Evolutionary conservation across 257 asterid species (phyloP).

Genomic region (Henckelia pumila): DNA sequence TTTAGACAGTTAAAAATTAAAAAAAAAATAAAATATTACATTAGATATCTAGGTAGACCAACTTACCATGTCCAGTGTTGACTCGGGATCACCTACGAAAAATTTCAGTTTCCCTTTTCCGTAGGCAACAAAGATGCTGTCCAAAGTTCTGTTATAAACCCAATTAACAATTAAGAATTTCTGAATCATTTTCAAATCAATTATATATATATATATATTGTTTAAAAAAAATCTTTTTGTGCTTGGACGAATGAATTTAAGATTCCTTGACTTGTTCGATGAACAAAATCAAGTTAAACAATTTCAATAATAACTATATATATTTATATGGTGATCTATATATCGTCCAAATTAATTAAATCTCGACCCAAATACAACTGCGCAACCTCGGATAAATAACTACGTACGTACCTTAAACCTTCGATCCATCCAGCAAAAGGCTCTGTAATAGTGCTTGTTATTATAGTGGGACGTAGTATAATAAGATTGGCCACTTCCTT

Average conservation of each 20-base stretch:
- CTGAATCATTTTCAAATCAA: too few relatives aligned
- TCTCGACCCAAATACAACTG: too few relatives aligned
- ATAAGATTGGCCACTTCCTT: conserved; percentile 34
- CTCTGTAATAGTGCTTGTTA: conserved; percentile 50
- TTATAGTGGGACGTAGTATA: conserved; percentile 57
- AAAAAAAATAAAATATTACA: neutral
- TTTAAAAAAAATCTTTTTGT: too few relatives aligned
- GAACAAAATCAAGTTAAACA: too few relatives aligned
- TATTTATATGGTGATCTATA: too few relatives aligned
- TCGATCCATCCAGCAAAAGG: conserved; percentile 72
- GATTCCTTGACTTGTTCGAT: too few relatives aligned
- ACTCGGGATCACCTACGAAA: conserved; percentile 46
- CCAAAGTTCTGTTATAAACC: conserved; percentile 47
- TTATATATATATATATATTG: too few relatives aligned
- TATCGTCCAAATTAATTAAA: too few relatives aligned
- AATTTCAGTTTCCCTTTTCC: conserved; percentile 48
- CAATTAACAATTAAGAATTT: neutral
- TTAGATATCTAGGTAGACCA: neutral
- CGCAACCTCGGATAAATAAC: neutral
- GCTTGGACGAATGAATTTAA: too few relatives aligned
- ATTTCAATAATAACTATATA: too few relatives aligned
- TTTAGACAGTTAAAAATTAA: too few relatives aligned
- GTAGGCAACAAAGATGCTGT: conserved; percentile 41
- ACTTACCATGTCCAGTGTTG: conserved; percentile 45
- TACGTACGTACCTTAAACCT: conserved; percentile 67